These are phyloP conservation scores for Linnemannia hyalina DNA, from an alignment of 192 early-diverging fungal genomes.

Conservation along the genomic window DNA sequence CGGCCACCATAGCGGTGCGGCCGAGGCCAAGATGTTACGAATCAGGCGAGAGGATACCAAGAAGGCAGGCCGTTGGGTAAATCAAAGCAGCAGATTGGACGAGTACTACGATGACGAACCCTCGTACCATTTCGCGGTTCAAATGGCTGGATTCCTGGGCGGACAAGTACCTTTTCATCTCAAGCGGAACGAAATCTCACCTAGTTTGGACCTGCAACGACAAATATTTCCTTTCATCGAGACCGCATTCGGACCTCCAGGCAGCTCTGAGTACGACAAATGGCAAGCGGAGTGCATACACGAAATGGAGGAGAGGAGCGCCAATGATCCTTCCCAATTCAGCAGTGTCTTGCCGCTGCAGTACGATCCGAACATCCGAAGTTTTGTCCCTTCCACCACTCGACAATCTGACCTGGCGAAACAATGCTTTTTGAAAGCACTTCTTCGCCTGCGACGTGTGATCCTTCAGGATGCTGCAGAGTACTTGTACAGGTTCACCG, in stretches of 20 bases:
- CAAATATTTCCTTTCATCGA: constrained; percentile 11
- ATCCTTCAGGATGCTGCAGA: constrained; percentile 1
- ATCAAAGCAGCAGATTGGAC: too few species aligned
- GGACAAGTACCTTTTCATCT: constrained; percentile 10
- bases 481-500: not conserved
- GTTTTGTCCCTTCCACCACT: constrained; percentile 5
- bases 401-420: constrained; percentile 16
- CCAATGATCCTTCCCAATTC: not conserved
- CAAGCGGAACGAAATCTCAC: not conserved
- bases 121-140: not conserved
- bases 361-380: constrained; percentile 1
- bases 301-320: constrained; percentile 12
- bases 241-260: not conserved
- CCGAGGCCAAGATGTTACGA: too few species aligned
- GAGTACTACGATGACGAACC: too few species aligned
- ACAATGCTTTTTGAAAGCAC: not conserved
- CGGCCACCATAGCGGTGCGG: too few species aligned
- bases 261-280: constrained; percentile 1
- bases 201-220: constrained; percentile 1
- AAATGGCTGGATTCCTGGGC: constrained; percentile 9
- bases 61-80: too few species aligned
- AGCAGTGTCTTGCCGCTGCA: not conserved
- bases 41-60: too few species aligned
- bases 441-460: too few species aligned
- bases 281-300: not conserved